Evolutionary conservation across 2,329 filamentous ascomycete genomes (phyloP).

Genomic region (Colletotrichum lentis): DNA sequence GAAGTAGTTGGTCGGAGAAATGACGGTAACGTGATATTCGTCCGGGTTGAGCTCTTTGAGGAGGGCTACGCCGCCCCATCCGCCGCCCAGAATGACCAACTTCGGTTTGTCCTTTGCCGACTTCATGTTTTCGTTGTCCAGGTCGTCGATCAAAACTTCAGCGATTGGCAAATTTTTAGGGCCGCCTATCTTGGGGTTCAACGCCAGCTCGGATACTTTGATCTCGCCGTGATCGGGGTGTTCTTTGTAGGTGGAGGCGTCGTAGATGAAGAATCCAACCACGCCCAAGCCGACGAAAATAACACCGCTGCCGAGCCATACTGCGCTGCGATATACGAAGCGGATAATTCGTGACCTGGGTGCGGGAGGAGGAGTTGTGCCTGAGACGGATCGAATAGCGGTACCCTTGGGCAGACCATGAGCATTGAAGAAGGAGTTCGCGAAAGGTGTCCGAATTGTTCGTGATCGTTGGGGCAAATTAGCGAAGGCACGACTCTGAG

Average conservation of each 20-base stretch:
- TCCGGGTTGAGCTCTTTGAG: slow-evolving; percentile 89
- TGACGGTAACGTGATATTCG: slow-evolving; percentile 94
- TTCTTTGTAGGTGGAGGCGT: slow-evolving; percentile 88
- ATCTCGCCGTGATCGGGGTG: slow-evolving; percentile 73
- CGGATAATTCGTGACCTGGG: slow-evolving; percentile 58
- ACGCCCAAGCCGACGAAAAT: slow-evolving; percentile 74
- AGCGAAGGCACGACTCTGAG: slow-evolving; percentile 34
- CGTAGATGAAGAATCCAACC: slow-evolving; percentile 89
- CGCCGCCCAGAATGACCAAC: slow-evolving; percentile 89
- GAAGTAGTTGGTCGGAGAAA: slow-evolving; percentile 96
- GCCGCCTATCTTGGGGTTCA: slow-evolving; percentile 82
- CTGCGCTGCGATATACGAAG: slow-evolving; percentile 74
- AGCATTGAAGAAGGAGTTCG: slow-evolving; percentile 36
- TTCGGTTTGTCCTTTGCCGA: slow-evolving; percentile 86
- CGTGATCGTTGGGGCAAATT: slow-evolving; percentile 30
- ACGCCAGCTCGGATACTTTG: slow-evolving; percentile 81
- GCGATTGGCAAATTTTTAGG: slow-evolving; percentile 95
- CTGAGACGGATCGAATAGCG: slow-evolving; percentile 56
- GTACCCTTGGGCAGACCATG: slow-evolving; percentile 34
- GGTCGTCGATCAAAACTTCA: slow-evolving; percentile 87
- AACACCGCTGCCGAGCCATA: slow-evolving; percentile 78
- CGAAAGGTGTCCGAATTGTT: slow-evolving; percentile 23
- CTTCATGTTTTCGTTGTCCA: slow-evolving; percentile 76
- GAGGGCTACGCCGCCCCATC: slow-evolving; percentile 93
- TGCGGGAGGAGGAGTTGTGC: slow-evolving; percentile 57